phyloP scores from a whole-genome alignment of 108 stramenopile species.

The Parietichytrium sp. region DNA sequence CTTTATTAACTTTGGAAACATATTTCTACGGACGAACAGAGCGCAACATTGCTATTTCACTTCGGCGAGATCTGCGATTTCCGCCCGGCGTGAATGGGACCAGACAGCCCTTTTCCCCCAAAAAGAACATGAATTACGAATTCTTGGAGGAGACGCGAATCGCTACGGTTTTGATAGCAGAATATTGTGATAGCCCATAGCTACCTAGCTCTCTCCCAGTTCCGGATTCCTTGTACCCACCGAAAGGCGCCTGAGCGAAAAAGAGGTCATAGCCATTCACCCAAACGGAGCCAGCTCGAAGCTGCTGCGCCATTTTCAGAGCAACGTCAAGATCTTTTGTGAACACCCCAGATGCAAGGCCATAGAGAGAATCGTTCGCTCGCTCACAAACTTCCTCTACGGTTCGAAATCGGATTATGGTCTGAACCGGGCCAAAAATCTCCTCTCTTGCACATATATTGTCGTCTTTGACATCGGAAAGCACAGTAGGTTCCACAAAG shows the following conservation, averaged over 20 bases:
- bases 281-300: slow-evolving; percentile 75
- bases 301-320: slow-evolving; percentile 66
- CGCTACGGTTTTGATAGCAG: slow-evolving; percentile 58
- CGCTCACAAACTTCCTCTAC: slow-evolving; percentile 57
- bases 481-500: slow-evolving; percentile 55
- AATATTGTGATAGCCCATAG: slow-evolving; percentile 53
- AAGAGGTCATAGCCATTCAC: slow-evolving; percentile 68
- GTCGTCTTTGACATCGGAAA: not conserved
- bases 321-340: slow-evolving; percentile 68
- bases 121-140: too few species aligned
- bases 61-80: too few species aligned
- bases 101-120: too few species aligned
- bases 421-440: slow-evolving; percentile 81
- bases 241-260: slow-evolving; percentile 60
- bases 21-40: too few species aligned
- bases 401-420: slow-evolving; percentile 51
- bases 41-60: too few species aligned
- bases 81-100: too few species aligned
- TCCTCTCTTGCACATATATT: not conserved
- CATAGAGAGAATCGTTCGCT: slow-evolving; percentile 70
- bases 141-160: too few species aligned
- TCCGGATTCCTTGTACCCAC: slow-evolving; percentile 67
- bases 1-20: too few species aligned
- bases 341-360: slow-evolving; percentile 78
- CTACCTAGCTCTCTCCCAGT: slow-evolving; percentile 70